These are phyloP conservation scores for Penicillium fimorum DNA, from an alignment of 495 filamentous ascomycete species.

Conservation along the genomic window DNA sequence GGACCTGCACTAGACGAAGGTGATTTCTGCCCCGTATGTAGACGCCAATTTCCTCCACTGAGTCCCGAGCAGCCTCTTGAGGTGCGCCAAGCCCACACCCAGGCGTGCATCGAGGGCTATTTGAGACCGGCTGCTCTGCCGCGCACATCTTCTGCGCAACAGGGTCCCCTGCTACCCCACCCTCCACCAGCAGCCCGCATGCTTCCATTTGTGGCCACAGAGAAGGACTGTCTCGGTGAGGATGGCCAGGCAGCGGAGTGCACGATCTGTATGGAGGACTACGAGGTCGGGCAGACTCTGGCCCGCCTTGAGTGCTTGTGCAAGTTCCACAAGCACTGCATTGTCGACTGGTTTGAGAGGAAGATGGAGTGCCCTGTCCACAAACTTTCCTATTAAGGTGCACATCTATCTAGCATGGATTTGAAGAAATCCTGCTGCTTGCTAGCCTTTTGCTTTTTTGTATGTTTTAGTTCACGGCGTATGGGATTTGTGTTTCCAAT, in stretches of 20 bases:
- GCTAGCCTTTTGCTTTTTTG: conserved; percentile 3
- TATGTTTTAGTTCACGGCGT: conserved; percentile 6
- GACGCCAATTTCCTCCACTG: conserved; percentile 67
- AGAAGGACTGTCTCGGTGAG: conserved; percentile 84
- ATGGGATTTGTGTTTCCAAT: conserved; percentile 5
- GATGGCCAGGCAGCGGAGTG: conserved; percentile 67
- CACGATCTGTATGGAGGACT: conserved; percentile 95
- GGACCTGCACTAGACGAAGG: conserved; percentile 61
- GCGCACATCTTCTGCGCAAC: conserved; percentile 16
- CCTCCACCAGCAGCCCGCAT: conserved; percentile 44
- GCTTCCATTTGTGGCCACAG: conserved; percentile 75
- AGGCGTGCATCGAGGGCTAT: conserved; percentile 63
- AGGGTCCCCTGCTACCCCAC: conserved; percentile 20
- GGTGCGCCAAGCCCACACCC: conserved; percentile 72
- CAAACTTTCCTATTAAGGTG: conserved; percentile 33
- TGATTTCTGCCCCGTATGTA: conserved; percentile 90
- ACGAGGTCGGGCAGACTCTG: conserved; percentile 78
- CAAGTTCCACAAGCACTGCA: conserved; percentile 79
- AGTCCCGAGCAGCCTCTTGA: conserved; percentile 57
- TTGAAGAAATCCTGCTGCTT: neutral
- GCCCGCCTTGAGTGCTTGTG: conserved; percentile 88
- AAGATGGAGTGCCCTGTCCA: conserved; percentile 57
- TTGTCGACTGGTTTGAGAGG: conserved; percentile 55
- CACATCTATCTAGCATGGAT: conserved; percentile 2
- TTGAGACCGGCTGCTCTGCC: conserved; percentile 17